These are phyloP conservation scores for Ostreobium quekettii DNA, from an alignment of 139 green algal genomes.

Conservation along the genomic window DNA sequence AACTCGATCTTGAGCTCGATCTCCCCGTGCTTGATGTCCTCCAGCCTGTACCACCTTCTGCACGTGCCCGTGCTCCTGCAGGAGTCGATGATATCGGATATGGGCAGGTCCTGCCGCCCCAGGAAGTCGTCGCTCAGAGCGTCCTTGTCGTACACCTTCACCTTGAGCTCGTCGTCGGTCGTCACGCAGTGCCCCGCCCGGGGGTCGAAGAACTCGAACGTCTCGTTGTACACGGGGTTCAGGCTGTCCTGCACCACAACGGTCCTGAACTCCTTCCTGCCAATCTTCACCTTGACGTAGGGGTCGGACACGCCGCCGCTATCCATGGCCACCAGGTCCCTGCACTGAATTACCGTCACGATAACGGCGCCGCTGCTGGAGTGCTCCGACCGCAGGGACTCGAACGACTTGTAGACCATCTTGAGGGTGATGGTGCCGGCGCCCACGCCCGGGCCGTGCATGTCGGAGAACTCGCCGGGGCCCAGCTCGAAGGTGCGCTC, in stretches of 20 bases:
- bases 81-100: constrained; percentile 8
- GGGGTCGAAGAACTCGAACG: constrained; percentile 10
- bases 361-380: constrained; percentile 1
- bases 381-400: not conserved
- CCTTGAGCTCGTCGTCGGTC: not conserved
- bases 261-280: not conserved
- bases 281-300: constrained; percentile 13
- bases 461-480: not conserved
- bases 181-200: too few species aligned
- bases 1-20: constrained; percentile 14
- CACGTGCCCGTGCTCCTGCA: not conserved
- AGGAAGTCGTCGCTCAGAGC: constrained; percentile 2
- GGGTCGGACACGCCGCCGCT: constrained; percentile 6
- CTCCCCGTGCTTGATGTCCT: not conserved
- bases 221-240: constrained; percentile 13
- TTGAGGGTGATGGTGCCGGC: not conserved
- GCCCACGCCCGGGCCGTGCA: not conserved
- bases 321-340: constrained; percentile 14
- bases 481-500: constrained; percentile 7
- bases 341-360: constrained; percentile 11
- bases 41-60: constrained; percentile 6
- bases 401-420: constrained; percentile 16
- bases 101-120: not conserved
- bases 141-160: constrained; percentile 13
- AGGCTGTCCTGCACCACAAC: not conserved